A percentile compares a stretch with the other conserved stretches of the same genome.
phyloP scores from a whole-genome alignment of 441 rosid genomes.

The Gossypium laxum region DNA sequence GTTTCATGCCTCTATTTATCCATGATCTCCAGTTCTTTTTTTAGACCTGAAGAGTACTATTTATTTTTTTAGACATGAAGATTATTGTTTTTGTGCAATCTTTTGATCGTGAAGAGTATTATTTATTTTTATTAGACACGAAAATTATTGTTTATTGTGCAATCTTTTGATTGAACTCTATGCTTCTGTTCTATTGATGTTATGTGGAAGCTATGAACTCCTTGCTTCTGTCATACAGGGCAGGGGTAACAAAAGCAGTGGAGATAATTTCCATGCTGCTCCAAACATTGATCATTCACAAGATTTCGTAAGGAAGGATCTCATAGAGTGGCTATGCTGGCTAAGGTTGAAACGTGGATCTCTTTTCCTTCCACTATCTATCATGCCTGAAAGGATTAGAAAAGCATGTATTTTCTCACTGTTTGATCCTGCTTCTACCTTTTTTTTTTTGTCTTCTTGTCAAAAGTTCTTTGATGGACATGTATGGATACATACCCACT shows the following conservation, averaged over 20 bases:
- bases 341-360: conserved; percentile 45
- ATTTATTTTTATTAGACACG: not conserved
- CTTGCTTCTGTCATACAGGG: conserved; percentile 47
- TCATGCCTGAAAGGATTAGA: not conserved
- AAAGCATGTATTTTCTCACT: not conserved
- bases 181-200: not conserved
- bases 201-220: conserved; percentile 2
- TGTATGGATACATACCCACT: not conserved
- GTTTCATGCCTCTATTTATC: not conserved
- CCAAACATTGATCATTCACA: conserved; percentile 98
- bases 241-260: conserved; percentile 91
- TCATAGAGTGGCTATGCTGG: conserved; percentile 91
- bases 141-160: not conserved
- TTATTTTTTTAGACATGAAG: not conserved
- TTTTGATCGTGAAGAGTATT: not conserved
- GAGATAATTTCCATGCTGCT: conserved; percentile 94
- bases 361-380: conserved; percentile 7
- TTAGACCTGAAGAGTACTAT: not conserved
- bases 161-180: conserved; percentile 5
- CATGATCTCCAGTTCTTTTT: not conserved
- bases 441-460: not conserved
- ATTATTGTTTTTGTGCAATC: not conserved
- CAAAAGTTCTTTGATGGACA: not conserved
- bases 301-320: conserved; percentile 83
- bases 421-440: not conserved